Base-by-base conservation (phyloP, 352 stramenopile genomes). In the Globisporangium rhizosaccharum region DNA sequence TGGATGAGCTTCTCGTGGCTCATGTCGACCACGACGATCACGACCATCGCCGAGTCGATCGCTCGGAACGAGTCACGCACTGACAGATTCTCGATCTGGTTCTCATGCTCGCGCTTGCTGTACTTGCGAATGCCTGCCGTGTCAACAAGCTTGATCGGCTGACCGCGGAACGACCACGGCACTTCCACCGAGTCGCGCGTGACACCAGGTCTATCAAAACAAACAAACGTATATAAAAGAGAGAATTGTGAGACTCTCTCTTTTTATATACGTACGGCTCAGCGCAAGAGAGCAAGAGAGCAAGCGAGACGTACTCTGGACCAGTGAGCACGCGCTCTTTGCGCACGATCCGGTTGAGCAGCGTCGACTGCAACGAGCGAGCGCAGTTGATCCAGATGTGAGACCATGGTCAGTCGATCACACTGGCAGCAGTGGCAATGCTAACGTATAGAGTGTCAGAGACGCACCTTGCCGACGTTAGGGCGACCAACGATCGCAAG, bases 51-150 rank as follows among this genome's bases (percentile, higher is more conserved):
- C 56, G 77, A 87, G 62, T 90, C 82, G 53, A 93, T 88, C 33
- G 84, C 80, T 55, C 81, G 77, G 65, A 91, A 91, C 45, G 84
- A 67, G 69, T 93, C 82, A 37, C 82, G 82, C 58, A 93, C 84
- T 50, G 84, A 91, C 39, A 93, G 61, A 56, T 93, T 88, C 59
- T 93, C 84, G 53, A 93, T 93, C 69, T 90, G 76, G 62, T 93
- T 88, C 15, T 82, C 71, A 49, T 88, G 75, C 59, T 93, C 84
- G 44, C 84, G 84, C 63, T 93, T 93, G 75, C 82, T 90, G 66
- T 90, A 88, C 56, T 82, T 80, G 45, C 84, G 79, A 58, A 93
- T 93, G 28, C 84, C 84, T 0, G 84, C 84, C 18, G 84, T 93
- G 67, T 93, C 84, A 12, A 93, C 82, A 55, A 93, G 75, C 61